phyloP scores from a whole-genome alignment of 805 yeast genomes.

The Saccharomycopsis sp. region DNA sequence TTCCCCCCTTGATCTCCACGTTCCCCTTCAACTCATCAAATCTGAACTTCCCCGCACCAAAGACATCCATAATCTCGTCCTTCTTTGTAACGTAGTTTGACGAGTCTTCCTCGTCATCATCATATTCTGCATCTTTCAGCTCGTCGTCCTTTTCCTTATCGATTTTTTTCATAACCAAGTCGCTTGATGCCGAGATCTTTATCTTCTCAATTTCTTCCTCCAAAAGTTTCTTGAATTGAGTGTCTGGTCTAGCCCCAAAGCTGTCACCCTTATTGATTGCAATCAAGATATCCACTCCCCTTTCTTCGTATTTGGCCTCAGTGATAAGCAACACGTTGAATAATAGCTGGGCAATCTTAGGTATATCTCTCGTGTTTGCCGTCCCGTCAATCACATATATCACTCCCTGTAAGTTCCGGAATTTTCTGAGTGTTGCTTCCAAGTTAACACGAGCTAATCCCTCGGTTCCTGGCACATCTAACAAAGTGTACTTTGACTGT shows the following conservation, averaged over 20 bases:
- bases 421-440: conserved; percentile 39
- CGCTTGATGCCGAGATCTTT: conserved; percentile 27
- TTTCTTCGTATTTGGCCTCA: conserved; percentile 47
- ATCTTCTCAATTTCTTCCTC: conserved; percentile 45
- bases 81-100: conserved; percentile 13
- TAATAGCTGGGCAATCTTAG: conserved; percentile 51
- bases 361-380: conserved; percentile 39
- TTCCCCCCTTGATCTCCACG: conserved; percentile 66
- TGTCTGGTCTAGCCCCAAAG: conserved; percentile 71
- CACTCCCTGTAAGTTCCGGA: conserved; percentile 53
- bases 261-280: conserved; percentile 84
- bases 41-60: conserved; percentile 41
- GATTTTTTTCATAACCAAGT: conserved; percentile 26
- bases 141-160: conserved; percentile 30
- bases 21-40: conserved; percentile 70
- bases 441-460: conserved; percentile 56
- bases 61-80: conserved; percentile 38
- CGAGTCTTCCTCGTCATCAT: conserved; percentile 27
- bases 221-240: conserved; percentile 50
- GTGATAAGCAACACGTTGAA: conserved; percentile 53
- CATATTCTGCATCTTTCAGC: conserved; percentile 27
- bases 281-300: conserved; percentile 64
- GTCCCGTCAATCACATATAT: conserved; percentile 77
- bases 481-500: conserved; percentile 38
- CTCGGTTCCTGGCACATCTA: conserved; percentile 86